phyloP scores from a whole-genome alignment of 1,284 basidiomycete genomes.

The Boletus mariae region DNA sequence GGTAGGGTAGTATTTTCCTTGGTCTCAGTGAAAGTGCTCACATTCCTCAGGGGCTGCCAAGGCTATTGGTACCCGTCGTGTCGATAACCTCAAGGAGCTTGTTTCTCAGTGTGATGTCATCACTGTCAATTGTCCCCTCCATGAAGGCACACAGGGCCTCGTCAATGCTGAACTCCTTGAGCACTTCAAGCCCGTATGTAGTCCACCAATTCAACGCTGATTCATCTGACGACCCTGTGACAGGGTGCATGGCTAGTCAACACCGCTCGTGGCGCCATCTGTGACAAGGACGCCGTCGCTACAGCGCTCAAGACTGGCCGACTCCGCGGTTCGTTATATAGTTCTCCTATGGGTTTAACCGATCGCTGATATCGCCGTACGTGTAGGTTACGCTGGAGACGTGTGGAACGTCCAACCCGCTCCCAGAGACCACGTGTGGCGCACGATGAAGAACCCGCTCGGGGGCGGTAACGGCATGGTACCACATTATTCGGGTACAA shows the following conservation, averaged over 20 bases:
- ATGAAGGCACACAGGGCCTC: conserved; percentile 80
- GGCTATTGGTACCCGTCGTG: conserved; percentile 68
- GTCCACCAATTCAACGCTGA: conserved; percentile 36
- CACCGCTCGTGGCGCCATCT: conserved; percentile 91
- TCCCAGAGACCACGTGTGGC: conserved; percentile 83
- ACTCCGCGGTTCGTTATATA: conserved; percentile 44
- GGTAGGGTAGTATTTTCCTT: conserved; percentile 33
- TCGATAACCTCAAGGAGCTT: conserved; percentile 82
- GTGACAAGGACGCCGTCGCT: conserved; percentile 79
- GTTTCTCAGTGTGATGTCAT: conserved; percentile 80
- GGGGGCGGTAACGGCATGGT: conserved; percentile 82
- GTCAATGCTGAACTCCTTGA: conserved; percentile 79
- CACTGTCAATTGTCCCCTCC: conserved; percentile 86
- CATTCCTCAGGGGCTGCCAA: conserved; percentile 53
- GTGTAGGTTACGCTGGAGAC: conserved; percentile 56
- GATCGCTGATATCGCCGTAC: not conserved
- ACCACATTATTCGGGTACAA: conserved; percentile 83
- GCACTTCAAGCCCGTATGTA: conserved; percentile 68
- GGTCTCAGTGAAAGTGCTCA: conserved; percentile 39
- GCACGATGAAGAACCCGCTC: conserved; percentile 75
- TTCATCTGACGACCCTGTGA: conserved; percentile 41
- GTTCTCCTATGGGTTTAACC: conserved; percentile 47
- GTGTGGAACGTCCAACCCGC: conserved; percentile 81
- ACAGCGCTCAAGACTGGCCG: conserved; percentile 77
- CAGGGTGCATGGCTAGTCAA: conserved; percentile 87